Evolutionary conservation across 495 filamentous ascomycete genomes (phyloP).

Genomic region (Aspergillus indologenus): DNA sequence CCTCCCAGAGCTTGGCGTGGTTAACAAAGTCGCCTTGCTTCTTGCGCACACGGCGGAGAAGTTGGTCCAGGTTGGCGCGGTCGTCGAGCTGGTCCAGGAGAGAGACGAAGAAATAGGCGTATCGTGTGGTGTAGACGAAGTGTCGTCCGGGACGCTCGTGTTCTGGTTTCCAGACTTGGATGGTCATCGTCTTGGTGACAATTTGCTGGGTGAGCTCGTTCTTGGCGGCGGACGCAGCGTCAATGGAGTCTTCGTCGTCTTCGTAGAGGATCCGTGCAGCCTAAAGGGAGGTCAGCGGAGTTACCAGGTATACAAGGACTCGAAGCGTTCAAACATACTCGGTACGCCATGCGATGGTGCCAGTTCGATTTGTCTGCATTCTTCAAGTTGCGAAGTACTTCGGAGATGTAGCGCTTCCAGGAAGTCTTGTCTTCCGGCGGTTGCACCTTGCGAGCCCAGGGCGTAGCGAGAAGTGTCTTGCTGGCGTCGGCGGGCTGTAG

Average conservation of each 20-base stretch:
- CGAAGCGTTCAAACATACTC: conserved; percentile 38
- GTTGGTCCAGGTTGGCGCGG: conserved; percentile 69
- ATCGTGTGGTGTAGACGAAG: conserved; percentile 89
- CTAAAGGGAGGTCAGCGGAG: conserved; percentile 26
- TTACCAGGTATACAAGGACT: neutral
- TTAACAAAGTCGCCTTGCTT: conserved; percentile 80
- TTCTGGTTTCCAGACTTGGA: conserved; percentile 96
- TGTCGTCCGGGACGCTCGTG: conserved; percentile 87
- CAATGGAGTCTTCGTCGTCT: conserved; percentile 37
- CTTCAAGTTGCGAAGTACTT: conserved; percentile 69
- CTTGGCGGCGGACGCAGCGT: conserved; percentile 61
- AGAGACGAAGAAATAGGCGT: conserved; percentile 74
- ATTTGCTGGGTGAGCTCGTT: conserved; percentile 78
- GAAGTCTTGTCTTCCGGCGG: conserved; percentile 52
- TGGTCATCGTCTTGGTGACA: conserved; percentile 90
- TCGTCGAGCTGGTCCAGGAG: conserved; percentile 77
- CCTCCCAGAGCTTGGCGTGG: conserved; percentile 81
- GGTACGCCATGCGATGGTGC: conserved; percentile 90
- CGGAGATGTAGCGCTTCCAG: conserved; percentile 75
- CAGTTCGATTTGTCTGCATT: conserved; percentile 90
- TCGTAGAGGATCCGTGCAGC: conserved; percentile 74
- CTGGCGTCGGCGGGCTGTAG: conserved; percentile 47
- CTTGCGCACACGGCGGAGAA: conserved; percentile 79
- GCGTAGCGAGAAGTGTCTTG: conserved; percentile 52
- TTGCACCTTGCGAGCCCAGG: conserved; percentile 52